These are phyloP conservation scores for Yamadazyma conglobata DNA, from an alignment of 1,139 yeast species.

Conservation along the genomic window DNA sequence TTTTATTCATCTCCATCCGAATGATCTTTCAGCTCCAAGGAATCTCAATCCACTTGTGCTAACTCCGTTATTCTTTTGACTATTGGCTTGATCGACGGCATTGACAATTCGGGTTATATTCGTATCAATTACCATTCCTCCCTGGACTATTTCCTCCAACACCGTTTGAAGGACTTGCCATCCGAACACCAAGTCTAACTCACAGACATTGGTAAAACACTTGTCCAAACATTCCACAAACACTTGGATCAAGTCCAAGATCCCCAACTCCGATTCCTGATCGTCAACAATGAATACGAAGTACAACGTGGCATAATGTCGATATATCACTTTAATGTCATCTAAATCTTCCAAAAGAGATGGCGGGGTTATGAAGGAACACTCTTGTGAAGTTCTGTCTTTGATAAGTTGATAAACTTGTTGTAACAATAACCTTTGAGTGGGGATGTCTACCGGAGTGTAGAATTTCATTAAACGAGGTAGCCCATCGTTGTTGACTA, in stretches of 20 bases:
- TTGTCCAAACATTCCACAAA: conserved; percentile 92
- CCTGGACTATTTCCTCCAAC: conserved; percentile 88
- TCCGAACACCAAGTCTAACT: conserved; percentile 90
- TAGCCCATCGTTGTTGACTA: conserved; percentile 86
- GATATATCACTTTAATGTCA: conserved; percentile 83
- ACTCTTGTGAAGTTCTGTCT: conserved; percentile 65
- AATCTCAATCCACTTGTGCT: conserved; percentile 9
- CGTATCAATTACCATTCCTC: conserved; percentile 98
- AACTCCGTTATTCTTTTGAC: conserved; percentile 30
- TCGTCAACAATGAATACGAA: conserved; percentile 95
- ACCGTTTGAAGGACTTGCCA: conserved; percentile 97
- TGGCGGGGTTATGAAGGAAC: conserved; percentile 81
- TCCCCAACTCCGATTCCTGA: conserved; percentile 92
- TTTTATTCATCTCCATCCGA: conserved; percentile 33
- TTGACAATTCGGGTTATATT: conserved; percentile 77
- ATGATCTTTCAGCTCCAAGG: conserved; percentile 31
- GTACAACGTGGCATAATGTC: conserved; percentile 91
- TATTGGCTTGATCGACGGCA: conserved; percentile 66
- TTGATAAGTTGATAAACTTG: conserved; percentile 74
- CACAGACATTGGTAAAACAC: conserved; percentile 93
- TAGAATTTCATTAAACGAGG: conserved; percentile 91
- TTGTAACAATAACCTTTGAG: conserved; percentile 68
- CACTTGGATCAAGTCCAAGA: conserved; percentile 89
- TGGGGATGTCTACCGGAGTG: conserved; percentile 79
- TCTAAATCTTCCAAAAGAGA: conserved; percentile 68